Evolutionary conservation across 2,329 filamentous ascomycete species (phyloP).

Genomic region (Ophioceras dolichostomum): DNA sequence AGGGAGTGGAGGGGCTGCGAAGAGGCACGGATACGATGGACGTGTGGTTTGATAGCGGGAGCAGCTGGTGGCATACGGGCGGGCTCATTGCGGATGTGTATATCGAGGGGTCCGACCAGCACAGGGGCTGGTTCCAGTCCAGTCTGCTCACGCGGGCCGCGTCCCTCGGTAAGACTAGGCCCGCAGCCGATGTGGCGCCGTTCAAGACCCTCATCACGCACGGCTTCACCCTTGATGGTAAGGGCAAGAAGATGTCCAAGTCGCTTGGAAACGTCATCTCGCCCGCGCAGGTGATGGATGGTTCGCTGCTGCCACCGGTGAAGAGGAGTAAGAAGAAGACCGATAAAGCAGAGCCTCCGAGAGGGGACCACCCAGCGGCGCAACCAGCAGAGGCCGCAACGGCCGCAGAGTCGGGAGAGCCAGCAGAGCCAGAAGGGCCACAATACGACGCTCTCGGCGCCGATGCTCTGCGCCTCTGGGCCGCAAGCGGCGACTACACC

Average conservation of each 20-base stretch:
- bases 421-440: background rate
- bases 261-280: conserved; percentile 81
- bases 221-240: conserved; percentile 80
- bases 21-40: conserved; percentile 96
- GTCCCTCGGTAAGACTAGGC: background rate
- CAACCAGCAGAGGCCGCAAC: conserved; percentile 8
- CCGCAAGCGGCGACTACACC: conserved; percentile 83
- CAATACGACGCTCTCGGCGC: conserved; percentile 63
- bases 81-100: conserved; percentile 64
- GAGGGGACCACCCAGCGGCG: background rate
- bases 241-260: conserved; percentile 98
- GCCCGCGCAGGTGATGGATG: conserved; percentile 75
- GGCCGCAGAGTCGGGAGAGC: no score
- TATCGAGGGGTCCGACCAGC: conserved; percentile 89
- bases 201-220: conserved; percentile 90
- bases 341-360: conserved; percentile 28
- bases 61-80: conserved; percentile 62
- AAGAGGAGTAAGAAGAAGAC: conserved; percentile 47
- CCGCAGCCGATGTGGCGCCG: conserved; percentile 34
- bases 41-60: conserved; percentile 98
- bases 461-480: conserved; percentile 84
- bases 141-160: conserved; percentile 81
- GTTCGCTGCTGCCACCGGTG: conserved; percentile 59
- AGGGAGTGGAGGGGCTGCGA: conserved; percentile 41
- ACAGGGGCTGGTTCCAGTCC: conserved; percentile 97